A percentile compares a stretch with the other conserved stretches of the same genome.
Evolutionary conservation across 1,284 basidiomycete genomes (phyloP).

Genomic region (Sanghuangporus baumii): DNA sequence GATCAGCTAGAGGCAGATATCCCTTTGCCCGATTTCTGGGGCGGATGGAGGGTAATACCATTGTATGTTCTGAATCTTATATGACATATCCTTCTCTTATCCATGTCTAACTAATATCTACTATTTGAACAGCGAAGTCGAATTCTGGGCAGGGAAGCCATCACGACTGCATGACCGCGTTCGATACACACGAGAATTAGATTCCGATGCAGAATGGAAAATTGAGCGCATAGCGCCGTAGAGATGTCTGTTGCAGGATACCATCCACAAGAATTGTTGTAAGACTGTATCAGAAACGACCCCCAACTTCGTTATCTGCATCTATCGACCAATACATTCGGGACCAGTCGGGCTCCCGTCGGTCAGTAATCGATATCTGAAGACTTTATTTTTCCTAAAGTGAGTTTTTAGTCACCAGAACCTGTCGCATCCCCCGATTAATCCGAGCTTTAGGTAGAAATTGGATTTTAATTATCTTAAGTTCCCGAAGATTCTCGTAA

Average conservation of each 20-base stretch:
- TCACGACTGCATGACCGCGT: slow-evolving; percentile 88
- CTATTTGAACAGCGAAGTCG: slow-evolving; percentile 52
- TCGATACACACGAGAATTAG: slow-evolving; percentile 63
- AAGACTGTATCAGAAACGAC: background rate
- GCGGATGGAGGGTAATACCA: slow-evolving; percentile 91
- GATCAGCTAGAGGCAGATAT: slow-evolving; percentile 44
- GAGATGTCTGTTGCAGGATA: background rate
- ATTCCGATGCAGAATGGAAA: slow-evolving; percentile 59
- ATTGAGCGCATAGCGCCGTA: slow-evolving; percentile 73
- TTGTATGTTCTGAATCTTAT: slow-evolving; percentile 46
- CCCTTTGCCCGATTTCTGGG: slow-evolving; percentile 91
- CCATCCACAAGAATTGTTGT: background rate
- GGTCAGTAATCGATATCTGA: background rate
- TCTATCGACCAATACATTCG: background rate
- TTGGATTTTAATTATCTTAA: background rate
- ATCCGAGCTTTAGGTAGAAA: background rate
- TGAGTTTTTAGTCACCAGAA: background rate
- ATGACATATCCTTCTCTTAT: background rate
- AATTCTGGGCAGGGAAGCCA: slow-evolving; percentile 92
- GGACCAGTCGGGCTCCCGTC: background rate
- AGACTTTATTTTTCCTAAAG: background rate
- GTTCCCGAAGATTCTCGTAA: background rate
- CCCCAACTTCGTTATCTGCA: background rate
- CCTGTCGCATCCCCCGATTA: background rate
- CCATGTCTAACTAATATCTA: background rate